These are phyloP conservation scores for Mortierella antarctica DNA, from an alignment of 192 early-diverging fungal species.

Conservation along the genomic window DNA sequence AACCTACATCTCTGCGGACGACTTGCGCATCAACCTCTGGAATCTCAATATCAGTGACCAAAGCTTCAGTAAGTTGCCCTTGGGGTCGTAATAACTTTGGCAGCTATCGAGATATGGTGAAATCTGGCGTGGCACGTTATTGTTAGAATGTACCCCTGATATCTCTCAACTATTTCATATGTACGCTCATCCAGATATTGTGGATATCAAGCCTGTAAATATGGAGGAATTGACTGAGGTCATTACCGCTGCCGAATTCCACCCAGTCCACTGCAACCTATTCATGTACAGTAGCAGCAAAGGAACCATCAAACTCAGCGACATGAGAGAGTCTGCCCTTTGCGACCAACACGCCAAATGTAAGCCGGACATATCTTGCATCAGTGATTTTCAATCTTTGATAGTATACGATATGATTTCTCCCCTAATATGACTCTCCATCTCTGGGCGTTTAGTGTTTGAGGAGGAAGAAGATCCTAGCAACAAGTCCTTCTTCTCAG, in stretches of 20 bases:
- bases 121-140: neutral
- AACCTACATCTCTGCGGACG: slow-evolving; percentile 97
- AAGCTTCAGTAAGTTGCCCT: slow-evolving; percentile 82
- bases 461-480: slow-evolving; percentile 94
- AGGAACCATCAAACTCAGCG: slow-evolving; percentile 96
- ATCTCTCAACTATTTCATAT: neutral
- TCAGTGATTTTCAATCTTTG: neutral
- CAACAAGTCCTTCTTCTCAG: slow-evolving; percentile 99
- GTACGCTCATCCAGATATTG: slow-evolving; percentile 80
- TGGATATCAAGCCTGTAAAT: slow-evolving; percentile 99
- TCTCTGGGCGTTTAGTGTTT: slow-evolving; percentile 67
- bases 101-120: neutral
- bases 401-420: neutral
- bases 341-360: slow-evolving; percentile 95
- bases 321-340: slow-evolving; percentile 95
- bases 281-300: slow-evolving; percentile 99
- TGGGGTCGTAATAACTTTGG: neutral
- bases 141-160: neutral
- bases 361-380: slow-evolving; percentile 43
- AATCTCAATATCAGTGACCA: slow-evolving; percentile 97
- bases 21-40: slow-evolving; percentile 99
- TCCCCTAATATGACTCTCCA: neutral
- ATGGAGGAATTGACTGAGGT: slow-evolving; percentile 99
- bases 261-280: slow-evolving; percentile 94
- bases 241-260: slow-evolving; percentile 98